These are phyloP conservation scores for Pseudonitzschia multistriata DNA, from an alignment of 108 stramenopile species.

Conservation along the genomic window DNA sequence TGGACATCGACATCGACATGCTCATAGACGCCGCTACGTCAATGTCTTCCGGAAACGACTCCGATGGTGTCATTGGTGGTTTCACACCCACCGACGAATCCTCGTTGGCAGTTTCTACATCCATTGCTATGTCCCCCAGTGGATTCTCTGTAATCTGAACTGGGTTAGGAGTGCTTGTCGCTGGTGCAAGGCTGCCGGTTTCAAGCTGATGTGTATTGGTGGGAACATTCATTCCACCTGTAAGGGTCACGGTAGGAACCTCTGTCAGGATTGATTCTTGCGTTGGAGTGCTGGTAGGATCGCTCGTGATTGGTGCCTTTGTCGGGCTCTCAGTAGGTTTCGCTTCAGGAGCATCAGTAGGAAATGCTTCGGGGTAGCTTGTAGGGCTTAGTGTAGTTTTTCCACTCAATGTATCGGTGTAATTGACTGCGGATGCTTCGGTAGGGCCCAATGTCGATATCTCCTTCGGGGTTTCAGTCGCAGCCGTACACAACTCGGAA, in stretches of 20 bases:
- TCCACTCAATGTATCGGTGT: not conserved
- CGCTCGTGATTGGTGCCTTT: not conserved
- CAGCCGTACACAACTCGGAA: conserved; percentile 17
- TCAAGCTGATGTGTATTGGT: not conserved
- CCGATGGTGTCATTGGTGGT: not conserved
- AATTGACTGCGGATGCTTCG: too few species aligned
- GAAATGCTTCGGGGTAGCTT: not conserved
- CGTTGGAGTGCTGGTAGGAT: not conserved
- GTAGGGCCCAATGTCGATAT: conserved; percentile 8
- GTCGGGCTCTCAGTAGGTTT: not conserved
- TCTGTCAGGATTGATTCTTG: not conserved
- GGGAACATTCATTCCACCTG: not conserved
- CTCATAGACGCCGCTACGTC: conserved; percentile 18
- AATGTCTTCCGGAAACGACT: not conserved
- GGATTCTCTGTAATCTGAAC: not conserved
- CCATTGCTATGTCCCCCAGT: too few species aligned
- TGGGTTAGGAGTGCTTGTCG: not conserved
- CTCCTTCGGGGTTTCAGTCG: too few species aligned
- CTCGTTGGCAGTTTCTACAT: not conserved
- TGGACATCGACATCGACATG: conserved; percentile 30
- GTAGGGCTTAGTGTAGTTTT: conserved; percentile 3
- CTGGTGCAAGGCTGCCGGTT: too few species aligned
- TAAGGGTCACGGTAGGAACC: not conserved
- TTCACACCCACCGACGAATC: not conserved
- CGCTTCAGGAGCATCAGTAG: not conserved